Base-by-base conservation (phyloP, 2,329 filamentous ascomycete genomes). In the Elsinoe batatas region DNA sequence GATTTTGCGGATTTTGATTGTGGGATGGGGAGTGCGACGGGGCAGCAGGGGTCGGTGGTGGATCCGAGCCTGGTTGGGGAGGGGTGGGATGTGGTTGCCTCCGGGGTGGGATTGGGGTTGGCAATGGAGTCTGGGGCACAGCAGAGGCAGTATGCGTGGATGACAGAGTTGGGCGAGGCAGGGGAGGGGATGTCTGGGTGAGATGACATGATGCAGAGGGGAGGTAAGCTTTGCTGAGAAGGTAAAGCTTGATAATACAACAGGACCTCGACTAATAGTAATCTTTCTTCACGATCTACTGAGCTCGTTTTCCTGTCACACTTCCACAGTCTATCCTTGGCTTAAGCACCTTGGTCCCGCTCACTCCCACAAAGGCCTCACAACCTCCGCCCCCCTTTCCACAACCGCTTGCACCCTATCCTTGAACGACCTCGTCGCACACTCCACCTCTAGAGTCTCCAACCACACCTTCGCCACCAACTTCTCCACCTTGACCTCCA, bases 371-470 rank as follows among this genome's bases (percentile, higher is more conserved):
- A 60, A 47, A 32, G 58, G 58, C 46, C 57, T 57, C 20, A 60
- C 56, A 18, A 59, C 57, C 74, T 96, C 91, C 2, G 91, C 85
- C 0, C 87, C 91, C 61, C 90, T 79, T 69, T 97, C 91, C 10
- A 96, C 87, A 7, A 98, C 89, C 1, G 88, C 89, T 63, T 86
- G 80, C 4, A 98, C 88, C 57, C 93, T 79, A 69, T 95, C 91
- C 33, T 83, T 83, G 61, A 84, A 80, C 61, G 89, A 89, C 46
- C 83, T 83, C 60, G 83, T 81, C 55, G 74, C 74, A 68, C 89
- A 94, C 71, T 97, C 93, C 3, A 98, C 87, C 63, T 95, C 89
- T 43, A 97, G 71, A 62, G 87, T 83, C 76, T 97, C 93, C 37
- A 98, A 74, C 91, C 91, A 97, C 5, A 98, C 85, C 59, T 82